Evolutionary conservation across 2,329 filamentous ascomycete species (phyloP).

Genomic region (Talaromyces marneffei): DNA sequence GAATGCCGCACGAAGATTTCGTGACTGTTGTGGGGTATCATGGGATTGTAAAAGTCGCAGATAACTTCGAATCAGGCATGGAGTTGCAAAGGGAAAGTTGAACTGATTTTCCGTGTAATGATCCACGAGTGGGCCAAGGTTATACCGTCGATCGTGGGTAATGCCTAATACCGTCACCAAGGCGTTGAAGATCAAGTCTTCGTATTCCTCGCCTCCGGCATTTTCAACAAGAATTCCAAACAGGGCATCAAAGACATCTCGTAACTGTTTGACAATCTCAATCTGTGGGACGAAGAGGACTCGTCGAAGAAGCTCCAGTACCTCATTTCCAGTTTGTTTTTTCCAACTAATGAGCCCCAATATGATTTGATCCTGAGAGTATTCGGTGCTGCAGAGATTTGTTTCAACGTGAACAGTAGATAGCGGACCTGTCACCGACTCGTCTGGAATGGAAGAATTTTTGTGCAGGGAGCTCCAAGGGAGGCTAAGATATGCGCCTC

Average conservation of each 20-base stretch:
- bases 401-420: conserved; percentile 75
- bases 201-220: conserved; percentile 83
- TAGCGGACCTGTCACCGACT: conserved; percentile 67
- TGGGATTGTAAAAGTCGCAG: conserved; percentile 74
- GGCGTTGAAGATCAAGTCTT: conserved; percentile 86
- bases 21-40: conserved; percentile 68
- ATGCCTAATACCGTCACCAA: conserved; percentile 87
- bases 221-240: conserved; percentile 90
- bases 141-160: conserved; percentile 89
- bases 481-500: conserved; percentile 78
- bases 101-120: conserved; percentile 84
- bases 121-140: conserved; percentile 83
- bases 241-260: conserved; percentile 81
- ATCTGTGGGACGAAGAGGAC: conserved; percentile 94
- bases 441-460: conserved; percentile 64
- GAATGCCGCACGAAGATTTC: conserved; percentile 82
- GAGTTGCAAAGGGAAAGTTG: conserved; percentile 87
- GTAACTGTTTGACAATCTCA: conserved; percentile 90
- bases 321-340: conserved; percentile 63
- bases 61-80: conserved; percentile 81
- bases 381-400: conserved; percentile 87
- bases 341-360: conserved; percentile 83
- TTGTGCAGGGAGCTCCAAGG: conserved; percentile 69
- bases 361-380: conserved; percentile 85
- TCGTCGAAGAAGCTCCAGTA: conserved; percentile 69